Evolutionary conservation across 768 basidiomycete genomes (phyloP).

Genomic region (Rhodotorula toruloides): DNA sequence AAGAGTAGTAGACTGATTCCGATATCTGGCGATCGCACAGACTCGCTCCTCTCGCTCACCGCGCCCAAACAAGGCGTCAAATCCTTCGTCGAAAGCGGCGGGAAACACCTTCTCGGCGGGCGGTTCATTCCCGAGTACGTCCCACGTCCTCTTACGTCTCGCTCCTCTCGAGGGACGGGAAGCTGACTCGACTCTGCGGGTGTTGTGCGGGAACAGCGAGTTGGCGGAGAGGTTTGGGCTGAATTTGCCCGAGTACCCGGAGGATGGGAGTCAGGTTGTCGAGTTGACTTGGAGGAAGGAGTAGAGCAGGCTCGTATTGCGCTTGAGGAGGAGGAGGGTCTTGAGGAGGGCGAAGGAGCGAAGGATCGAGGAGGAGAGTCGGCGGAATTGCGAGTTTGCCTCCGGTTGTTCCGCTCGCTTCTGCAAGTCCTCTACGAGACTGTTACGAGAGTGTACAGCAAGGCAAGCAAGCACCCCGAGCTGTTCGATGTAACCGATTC

Average conservation of each 20-base stretch:
- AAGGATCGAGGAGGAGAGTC: too few species aligned
- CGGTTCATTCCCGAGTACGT: conserved; percentile 82
- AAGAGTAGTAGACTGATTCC: too few species aligned
- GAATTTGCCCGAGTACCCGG: conserved; percentile 72
- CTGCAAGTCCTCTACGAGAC: too few species aligned
- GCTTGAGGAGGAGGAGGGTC: too few species aligned
- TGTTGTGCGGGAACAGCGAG: conserved; percentile 52
- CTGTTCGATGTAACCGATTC: too few species aligned
- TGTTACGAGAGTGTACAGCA: too few species aligned
- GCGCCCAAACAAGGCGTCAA: conserved; percentile 86
- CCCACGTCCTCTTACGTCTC: neutral
- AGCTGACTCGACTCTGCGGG: neutral
- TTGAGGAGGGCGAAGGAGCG: too few species aligned
- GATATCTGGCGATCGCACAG: conserved; percentile 49
- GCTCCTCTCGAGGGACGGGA: neutral
- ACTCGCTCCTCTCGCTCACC: conserved; percentile 81
- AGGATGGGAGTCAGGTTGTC: conserved; percentile 71
- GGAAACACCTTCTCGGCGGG: conserved; percentile 87
- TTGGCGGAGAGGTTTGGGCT: conserved; percentile 69
- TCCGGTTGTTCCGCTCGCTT: too few species aligned
- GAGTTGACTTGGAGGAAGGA: conserved; percentile 54
- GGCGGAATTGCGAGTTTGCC: too few species aligned
- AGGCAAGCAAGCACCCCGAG: too few species aligned
- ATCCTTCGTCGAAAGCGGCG: conserved; percentile 55
- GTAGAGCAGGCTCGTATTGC: neutral